phyloP scores from a whole-genome alignment of 257 asterid genomes.

The Solanum arcanum region DNA sequence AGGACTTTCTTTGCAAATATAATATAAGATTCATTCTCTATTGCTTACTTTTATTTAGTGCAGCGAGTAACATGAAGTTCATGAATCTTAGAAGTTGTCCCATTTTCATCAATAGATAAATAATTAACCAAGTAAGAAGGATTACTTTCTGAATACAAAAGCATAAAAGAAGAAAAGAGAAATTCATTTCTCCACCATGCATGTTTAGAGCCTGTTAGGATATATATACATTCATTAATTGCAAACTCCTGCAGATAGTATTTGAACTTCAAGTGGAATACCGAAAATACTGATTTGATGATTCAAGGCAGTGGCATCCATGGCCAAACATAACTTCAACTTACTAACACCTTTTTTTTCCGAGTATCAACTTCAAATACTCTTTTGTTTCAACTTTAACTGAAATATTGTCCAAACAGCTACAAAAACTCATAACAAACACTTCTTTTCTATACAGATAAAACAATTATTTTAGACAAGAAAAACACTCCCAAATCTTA shows the following conservation, averaged over 20 bases:
- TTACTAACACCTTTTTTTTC: not conserved
- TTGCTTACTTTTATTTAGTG: not conserved
- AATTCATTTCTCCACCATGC: not conserved
- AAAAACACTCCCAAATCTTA: not conserved
- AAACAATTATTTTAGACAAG: not conserved
- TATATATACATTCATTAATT: not conserved
- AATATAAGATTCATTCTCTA: not conserved
- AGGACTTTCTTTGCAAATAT: not conserved
- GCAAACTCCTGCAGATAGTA: not conserved
- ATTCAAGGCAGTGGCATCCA: not conserved
- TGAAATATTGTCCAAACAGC: not conserved
- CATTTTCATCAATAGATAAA: not conserved
- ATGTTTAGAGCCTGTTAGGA: not conserved
- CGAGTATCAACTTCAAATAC: not conserved
- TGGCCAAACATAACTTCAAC: not conserved
- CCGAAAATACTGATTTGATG: not conserved
- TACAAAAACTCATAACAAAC: not conserved
- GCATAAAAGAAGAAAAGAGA: not conserved
- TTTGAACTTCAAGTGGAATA: not conserved
- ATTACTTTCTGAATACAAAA: not conserved
- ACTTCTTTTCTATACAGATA: not conserved
- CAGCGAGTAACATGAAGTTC: not conserved
- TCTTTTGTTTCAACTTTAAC: not conserved
- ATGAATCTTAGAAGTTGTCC: not conserved
- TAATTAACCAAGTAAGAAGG: not conserved